Conservation (phyloP, 1,139 yeast genomes). For the Hansenula lynferdii region DNA sequence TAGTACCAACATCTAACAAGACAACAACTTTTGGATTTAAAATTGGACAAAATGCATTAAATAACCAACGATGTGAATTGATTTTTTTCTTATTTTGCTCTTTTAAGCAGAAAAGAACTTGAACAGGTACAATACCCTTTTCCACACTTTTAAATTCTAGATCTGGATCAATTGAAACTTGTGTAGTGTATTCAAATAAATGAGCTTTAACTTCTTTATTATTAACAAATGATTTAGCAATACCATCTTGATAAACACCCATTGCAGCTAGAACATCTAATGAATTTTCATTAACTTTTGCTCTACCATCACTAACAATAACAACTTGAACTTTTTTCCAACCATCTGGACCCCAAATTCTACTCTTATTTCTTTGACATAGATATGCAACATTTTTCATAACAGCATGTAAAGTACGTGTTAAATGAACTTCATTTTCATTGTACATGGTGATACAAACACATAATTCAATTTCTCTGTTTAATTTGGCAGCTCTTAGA, state of each 20-base stretch:
- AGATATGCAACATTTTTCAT: conserved; percentile 89
- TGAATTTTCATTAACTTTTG: conserved; percentile 77
- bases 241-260: conserved; percentile 95
- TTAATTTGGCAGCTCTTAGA: conserved; percentile 75
- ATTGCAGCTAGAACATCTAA: conserved; percentile 84
- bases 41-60: conserved; percentile 87
- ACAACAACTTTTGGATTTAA: conserved; percentile 85
- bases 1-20: conserved; percentile 88
- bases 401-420: conserved; percentile 90
- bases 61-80: conserved; percentile 93
- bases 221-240: conserved; percentile 90
- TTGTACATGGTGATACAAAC: conserved; percentile 95
- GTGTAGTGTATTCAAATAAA: conserved; percentile 90
- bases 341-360: conserved; percentile 91
- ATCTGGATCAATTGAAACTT: conserved; percentile 78
- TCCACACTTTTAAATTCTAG: conserved; percentile 77
- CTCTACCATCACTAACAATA: conserved; percentile 90
- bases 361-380: conserved; percentile 71
- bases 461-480: conserved; percentile 85
- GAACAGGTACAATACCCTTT: conserved; percentile 88
- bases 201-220: conserved; percentile 89
- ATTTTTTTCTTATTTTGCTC: conserved; percentile 87
- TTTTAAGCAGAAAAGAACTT: conserved; percentile 82
- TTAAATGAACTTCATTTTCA: conserved; percentile 82
- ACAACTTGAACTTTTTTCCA: conserved; percentile 95